Evolutionary conservation across 2,329 filamentous ascomycete species (phyloP), one percentile per base, ranked within the genome.

Genomic region (Nakataea oryzae): DNA sequence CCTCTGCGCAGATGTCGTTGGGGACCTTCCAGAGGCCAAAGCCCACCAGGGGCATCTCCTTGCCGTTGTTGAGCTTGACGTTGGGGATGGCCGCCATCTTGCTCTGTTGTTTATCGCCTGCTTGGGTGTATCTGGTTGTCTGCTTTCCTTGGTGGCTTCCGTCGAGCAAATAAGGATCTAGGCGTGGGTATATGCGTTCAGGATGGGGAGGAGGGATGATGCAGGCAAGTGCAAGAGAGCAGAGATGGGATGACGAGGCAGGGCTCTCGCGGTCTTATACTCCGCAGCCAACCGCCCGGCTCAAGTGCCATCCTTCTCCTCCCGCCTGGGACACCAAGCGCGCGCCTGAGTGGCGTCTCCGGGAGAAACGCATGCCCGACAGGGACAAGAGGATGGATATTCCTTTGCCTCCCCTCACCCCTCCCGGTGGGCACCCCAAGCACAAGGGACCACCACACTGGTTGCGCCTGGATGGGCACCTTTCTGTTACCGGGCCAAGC

Each of bases 1-100:
- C 85, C 69, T 93, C 89, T 69, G 90, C 86, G 71, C 84, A 86
- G 62, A 84, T 86, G 61, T 84, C 82, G 67, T 88, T 89, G 74
- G 85, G 85, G 66, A 95, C 88, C 79, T 95, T 95, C 90, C 90
- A 95, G 67, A 93, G 82, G 64, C 88, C 88, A 72, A 90, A 90
- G 74, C 88, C 88, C 67, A 90, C 86, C 73, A 87, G 83, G 70
- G 87, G 88, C 88, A 90, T 90, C 69, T 88, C 79, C 69, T 82
- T 71, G 75, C 86, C 85, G 74, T 79, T 85, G 76, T 78, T 86
- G 65, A 88, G 82, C 77, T 86, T 87, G 73, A 50, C 21, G 41
- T 50, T 50, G 41, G 41, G 41, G 21, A 50, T 50, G 17, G 60
- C 32, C 60, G 60, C 60, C 60, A 61, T 61, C 3, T 50, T 50